Percentiles rank a stretch among this genome's conserved stretches.
Conservation (phyloP, 495 filamentous ascomycete genomes). For the Aspergillus bridgeri region DNA sequence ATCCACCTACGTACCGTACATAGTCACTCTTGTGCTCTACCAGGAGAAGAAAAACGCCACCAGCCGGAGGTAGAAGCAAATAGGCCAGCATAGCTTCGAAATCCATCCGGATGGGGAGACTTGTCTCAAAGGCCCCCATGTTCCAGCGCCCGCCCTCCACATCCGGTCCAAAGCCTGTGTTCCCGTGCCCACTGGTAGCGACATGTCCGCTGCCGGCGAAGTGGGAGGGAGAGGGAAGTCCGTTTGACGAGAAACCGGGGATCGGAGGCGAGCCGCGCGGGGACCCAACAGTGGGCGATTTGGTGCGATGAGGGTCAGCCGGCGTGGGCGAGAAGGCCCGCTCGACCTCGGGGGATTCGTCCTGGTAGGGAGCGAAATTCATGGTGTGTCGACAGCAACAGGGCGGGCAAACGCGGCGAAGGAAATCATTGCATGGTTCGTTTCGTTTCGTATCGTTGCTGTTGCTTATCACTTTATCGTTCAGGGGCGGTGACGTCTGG, state of each 20-base stretch:
- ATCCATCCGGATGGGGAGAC: slow-evolving; percentile 75
- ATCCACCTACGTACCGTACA: slow-evolving; percentile 63
- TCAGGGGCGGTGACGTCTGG: slow-evolving; percentile 18
- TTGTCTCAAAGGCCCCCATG: slow-evolving; percentile 71
- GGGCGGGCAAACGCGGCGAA: not conserved
- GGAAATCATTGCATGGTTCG: no score
- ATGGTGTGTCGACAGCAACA: slow-evolving; percentile 39
- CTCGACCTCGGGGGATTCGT: slow-evolving; percentile 73
- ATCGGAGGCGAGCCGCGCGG: slow-evolving; percentile 28
- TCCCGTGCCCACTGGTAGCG: slow-evolving; percentile 26
- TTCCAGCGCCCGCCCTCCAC: slow-evolving; percentile 59
- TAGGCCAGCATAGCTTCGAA: slow-evolving; percentile 92
- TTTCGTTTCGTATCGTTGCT: no score
- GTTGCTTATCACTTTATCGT: not conserved
- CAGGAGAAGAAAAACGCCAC: slow-evolving; percentile 78
- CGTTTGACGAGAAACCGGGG: slow-evolving; percentile 32
- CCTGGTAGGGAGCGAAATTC: slow-evolving; percentile 97
- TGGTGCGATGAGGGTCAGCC: slow-evolving; percentile 41
- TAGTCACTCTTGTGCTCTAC: slow-evolving; percentile 95
- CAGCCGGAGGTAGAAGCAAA: slow-evolving; percentile 78
- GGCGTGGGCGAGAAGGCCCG: slow-evolving; percentile 67
- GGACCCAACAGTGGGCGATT: slow-evolving; percentile 47
- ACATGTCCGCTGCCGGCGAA: slow-evolving; percentile 25
- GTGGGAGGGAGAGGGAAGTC: slow-evolving; percentile 42
- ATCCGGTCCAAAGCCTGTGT: slow-evolving; percentile 36